phyloP scores from a whole-genome alignment of 176 grass and related monocot species.

The Lolium rigidum region DNA sequence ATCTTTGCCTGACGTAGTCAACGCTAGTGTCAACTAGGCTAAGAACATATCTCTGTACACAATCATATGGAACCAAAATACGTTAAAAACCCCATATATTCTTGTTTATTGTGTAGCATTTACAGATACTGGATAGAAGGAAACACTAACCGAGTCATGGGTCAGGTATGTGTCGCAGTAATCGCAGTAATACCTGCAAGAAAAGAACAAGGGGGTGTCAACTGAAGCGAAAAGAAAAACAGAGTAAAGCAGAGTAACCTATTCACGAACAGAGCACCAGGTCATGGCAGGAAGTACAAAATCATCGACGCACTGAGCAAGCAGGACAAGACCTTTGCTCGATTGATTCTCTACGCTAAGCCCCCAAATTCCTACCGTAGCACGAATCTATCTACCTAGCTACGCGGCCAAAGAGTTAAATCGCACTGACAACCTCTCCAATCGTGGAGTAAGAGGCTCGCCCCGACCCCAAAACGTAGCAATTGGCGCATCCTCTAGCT shows the following conservation, averaged over 20 bases:
- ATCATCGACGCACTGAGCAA: neutral
- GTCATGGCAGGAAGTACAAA: conserved; percentile 5
- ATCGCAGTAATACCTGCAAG: conserved; percentile 89
- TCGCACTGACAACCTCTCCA: neutral
- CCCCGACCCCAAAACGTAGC: neutral
- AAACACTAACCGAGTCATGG: conserved; percentile 81
- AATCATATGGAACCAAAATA: neutral
- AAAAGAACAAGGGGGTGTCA: conserved; percentile 30
- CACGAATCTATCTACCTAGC: neutral
- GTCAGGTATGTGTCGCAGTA: conserved; percentile 98
- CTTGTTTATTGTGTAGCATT: neutral
- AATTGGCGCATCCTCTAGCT: neutral
- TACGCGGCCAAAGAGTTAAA: neutral
- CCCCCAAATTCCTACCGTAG: neutral
- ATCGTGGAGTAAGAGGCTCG: neutral
- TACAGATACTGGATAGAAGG: neutral
- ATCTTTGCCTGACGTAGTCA: neutral
- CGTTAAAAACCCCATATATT: neutral
- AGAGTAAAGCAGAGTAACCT: neutral
- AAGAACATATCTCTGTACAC: neutral
- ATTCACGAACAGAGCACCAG: neutral
- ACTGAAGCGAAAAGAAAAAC: neutral
- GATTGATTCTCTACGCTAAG: neutral
- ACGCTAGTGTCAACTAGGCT: neutral
- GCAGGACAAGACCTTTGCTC: neutral